A percentile compares a stretch with the other conserved stretches of the same genome.
Conservation (phyloP, 202 grass and related monocot species). For the Elaeis oleifera region DNA sequence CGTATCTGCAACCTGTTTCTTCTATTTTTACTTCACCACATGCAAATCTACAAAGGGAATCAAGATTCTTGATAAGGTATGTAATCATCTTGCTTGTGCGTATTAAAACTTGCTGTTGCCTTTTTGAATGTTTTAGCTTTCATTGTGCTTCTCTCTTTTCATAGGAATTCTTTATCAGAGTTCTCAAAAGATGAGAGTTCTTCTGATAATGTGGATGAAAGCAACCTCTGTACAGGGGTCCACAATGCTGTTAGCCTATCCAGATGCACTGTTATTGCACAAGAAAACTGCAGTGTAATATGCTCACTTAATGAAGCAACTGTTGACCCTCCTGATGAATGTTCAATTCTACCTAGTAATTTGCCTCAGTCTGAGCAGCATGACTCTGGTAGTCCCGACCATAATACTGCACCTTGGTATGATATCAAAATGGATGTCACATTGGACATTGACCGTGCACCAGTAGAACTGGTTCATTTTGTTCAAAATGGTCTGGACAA, state of each 20-base stretch:
- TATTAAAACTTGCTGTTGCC: too few species aligned
- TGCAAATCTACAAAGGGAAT: slow-evolving; percentile 63
- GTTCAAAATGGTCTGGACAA: slow-evolving; percentile 39
- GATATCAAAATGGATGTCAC: slow-evolving; percentile 54
- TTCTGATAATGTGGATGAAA: slow-evolving; percentile 4
- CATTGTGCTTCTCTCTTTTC: slow-evolving; percentile 1
- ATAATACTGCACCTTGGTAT: slow-evolving; percentile 53
- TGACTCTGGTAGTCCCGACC: slow-evolving; percentile 63
- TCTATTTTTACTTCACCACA: slow-evolving; percentile 95
- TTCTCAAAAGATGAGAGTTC: slow-evolving; percentile 32
- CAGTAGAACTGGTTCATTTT: slow-evolving; percentile 17
- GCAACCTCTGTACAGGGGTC: slow-evolving; percentile 24
- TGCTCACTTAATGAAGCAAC: slow-evolving; percentile 40
- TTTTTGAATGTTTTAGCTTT: not conserved
- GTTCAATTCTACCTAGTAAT: slow-evolving; percentile 11
- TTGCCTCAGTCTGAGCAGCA: slow-evolving; percentile 37
- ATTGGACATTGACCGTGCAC: slow-evolving; percentile 17
- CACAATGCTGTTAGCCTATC: slow-evolving; percentile 37
- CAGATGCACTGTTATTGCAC: slow-evolving; percentile 22
- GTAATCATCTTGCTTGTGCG: too few species aligned
- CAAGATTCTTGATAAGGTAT: slow-evolving; percentile 48
- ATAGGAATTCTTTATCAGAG: slow-evolving; percentile 48
- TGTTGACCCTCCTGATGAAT: slow-evolving; percentile 24
- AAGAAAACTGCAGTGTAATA: slow-evolving; percentile 23
- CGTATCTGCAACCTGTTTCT: slow-evolving; percentile 57